Base-by-base conservation (phyloP, 108 stramenopile species). In the Cyclostephanos invisitatus region DNA sequence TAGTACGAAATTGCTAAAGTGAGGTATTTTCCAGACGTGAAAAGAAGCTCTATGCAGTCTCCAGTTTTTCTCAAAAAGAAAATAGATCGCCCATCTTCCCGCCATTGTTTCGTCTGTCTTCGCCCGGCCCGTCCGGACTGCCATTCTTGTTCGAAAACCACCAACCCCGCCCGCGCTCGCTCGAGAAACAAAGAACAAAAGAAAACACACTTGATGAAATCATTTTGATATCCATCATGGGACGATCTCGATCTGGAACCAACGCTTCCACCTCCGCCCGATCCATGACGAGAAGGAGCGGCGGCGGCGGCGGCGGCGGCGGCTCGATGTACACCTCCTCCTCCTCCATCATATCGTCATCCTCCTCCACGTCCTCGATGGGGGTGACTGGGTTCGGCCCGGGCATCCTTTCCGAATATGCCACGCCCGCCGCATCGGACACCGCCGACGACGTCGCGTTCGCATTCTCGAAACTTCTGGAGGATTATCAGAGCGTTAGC, bases 211-310 rank as follows among this genome's bases (percentile, higher is more conserved):
- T n/a, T n/a, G n/a, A n/a, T n/a, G n/a, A n/a, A n/a, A n/a, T n/a
- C n/a, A n/a, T n/a, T n/a, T n/a, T n/a, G n/a, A 37, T 7, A 37
- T 37, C 36, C 3, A 6, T 6, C 36, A 66, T 66, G 65, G 29
- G 25, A 5, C 65, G 50, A 25, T 66, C 50, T n/a, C 65, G 65
- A 50, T 66, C 65, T 0, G 64, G 64, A 20, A 50, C 48, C 64
- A 65, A 35, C 46, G 64, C 49, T 25, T 50, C 64, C 61, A 38
- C 61, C 61, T 38, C 61, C 61, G 38, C 32, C 61, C 18, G 12
- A 32, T 36, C 61, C 63, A 64, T 44, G 38, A 21, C 36, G 11
- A 49, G 27, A 47, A 50, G 29, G 24, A 64, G 46, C 40, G 50
- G 64, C 64, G 42, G 48, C 48, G 46, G 25, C 44, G 8, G 7